Base-by-base conservation (phyloP, 1,284 basidiomycete genomes). In the Ceratobasidium sp. region DNA sequence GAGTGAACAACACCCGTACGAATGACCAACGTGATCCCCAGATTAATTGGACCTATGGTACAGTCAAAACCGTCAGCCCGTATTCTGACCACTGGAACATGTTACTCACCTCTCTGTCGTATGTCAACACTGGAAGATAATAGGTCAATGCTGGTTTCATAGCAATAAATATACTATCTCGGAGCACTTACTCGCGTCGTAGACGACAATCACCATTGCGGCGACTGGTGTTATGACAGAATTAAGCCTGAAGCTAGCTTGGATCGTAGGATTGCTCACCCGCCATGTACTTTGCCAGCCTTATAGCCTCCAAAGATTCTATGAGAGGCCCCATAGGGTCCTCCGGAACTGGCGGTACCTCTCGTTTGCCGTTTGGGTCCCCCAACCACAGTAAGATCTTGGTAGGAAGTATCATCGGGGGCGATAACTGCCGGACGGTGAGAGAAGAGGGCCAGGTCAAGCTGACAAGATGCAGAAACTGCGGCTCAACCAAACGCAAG, bases 11-110 rank as follows among this genome's bases (percentile, higher is more conserved):
- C 22, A 65, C 62, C 44, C 71, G 61, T 22, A 75, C 61, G 22
- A 75, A 57, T 17, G 61, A 56, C 71, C 71, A 75, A 34, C 71
- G 71, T 3, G 71, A 75, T 17, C 71, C 71, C 71, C 71, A 75
- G n/a, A 75, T 66, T n/a, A 54, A 61, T 25, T 57, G 61, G 22
- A 75, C 62, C 71, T 75, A 32, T 0, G 40, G n/a, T n/a, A 56
- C 52, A n/a, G 19, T 7, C 17, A 13, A 19, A 29, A 29, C 25
- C 25, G n/a, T 46, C 9, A 22, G 9, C 5, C 17, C 5, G 3
- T n/a, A 22, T 46, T 15, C 25, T 3, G 3, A 29, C 52, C 7
- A 19, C 29, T 32, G 29, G 22, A 32, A 17, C 6, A 15, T 6
- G 17, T 22, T 40, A 25, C n/a, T 7, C 43, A 75, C 71, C 71